Evolutionary conservation across 1,139 yeast species (phyloP), one percentile per base, ranked within the genome.

Genomic region (Suhomyces panamericanus): DNA sequence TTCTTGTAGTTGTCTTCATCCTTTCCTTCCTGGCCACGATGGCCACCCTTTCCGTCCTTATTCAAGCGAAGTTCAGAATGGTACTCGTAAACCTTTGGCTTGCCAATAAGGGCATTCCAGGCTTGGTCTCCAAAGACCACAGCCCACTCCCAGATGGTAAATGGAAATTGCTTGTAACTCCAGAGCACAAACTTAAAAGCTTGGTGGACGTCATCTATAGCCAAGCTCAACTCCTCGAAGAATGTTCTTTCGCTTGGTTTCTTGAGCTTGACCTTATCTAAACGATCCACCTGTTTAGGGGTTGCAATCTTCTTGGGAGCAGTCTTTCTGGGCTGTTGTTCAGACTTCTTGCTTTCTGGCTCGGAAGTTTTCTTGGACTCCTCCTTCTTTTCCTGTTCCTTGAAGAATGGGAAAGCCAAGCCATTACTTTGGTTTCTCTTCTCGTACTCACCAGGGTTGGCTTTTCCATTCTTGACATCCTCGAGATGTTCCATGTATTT

Each of bases 81-180:
- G 40, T 50, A 49, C 20, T 49, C 46, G 36, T 42, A 50, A 29
- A 20, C 36, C 31, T 49, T 49, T 15, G 58, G 61, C n/a, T 71
- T 66, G 17, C 96, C 96, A 50, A 88, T 75, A 58, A 89, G 87
- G 26, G 62, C 62, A 59, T 85, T 83, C 97, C 97, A 93, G 64
- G 78, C 75, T 37, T 72, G 66, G 51, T 76, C 78, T 35, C 80
- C 47, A 49, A 80, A 71, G 42, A 74, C 66, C 41, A 88, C 53
- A 4, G 70, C 56, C 43, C 80, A 52, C 42, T 77, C 74, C 66
- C 78, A 81, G 2, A 86, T 41, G 46, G 82, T 76, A 43, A 70
- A 67, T 14, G 98, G 98, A 53, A 93, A 78, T 38, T 82, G 75
- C 43, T 75, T 58, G 63, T 91, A 93, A 42, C 96, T 83, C 30